Percentiles rank a stretch among this genome's conserved stretches.
Conservation (phyloP, 106 monocot species). For the Allium fistulosum region DNA sequence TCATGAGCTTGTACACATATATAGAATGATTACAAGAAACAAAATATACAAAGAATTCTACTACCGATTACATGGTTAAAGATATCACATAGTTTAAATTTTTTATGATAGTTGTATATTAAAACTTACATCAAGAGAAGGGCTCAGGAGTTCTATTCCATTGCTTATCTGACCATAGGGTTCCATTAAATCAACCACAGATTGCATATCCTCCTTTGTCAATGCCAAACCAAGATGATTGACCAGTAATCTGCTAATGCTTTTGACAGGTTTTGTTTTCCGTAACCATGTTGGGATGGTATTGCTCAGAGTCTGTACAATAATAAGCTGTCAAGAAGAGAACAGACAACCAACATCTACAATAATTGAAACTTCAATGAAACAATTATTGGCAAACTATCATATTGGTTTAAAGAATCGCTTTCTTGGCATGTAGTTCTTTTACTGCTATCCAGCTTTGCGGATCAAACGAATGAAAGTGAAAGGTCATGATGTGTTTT, state of each 20-base stretch:
- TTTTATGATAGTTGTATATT: background rate
- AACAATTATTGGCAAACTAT: no score
- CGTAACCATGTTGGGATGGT: conserved; percentile 57
- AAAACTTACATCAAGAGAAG: conserved; percentile 67
- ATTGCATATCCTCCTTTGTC: conserved; percentile 63
- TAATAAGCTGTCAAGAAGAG: conserved; percentile 1
- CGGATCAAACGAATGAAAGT: no score
- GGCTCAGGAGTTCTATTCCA: conserved; percentile 70
- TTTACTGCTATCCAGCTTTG: no score
- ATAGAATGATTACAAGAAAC: no score
- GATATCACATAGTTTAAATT: no score
- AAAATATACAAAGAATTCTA: no score
- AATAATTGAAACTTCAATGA: no score
- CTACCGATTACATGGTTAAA: no score
- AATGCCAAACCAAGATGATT: conserved; percentile 75
- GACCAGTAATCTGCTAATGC: conserved; percentile 39
- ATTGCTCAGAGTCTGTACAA: conserved; percentile 46
- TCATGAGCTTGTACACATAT: no score
- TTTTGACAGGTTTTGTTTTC: conserved; percentile 32
- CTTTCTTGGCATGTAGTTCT: no score
- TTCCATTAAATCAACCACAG: conserved; percentile 86
- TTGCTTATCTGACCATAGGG: conserved; percentile 89
- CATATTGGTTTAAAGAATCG: no score
- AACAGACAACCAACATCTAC: background rate
- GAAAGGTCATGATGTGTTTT: no score